phyloP scores from a whole-genome alignment of 2,329 filamentous ascomycete genomes.

The Colletotrichum horii region DNA sequence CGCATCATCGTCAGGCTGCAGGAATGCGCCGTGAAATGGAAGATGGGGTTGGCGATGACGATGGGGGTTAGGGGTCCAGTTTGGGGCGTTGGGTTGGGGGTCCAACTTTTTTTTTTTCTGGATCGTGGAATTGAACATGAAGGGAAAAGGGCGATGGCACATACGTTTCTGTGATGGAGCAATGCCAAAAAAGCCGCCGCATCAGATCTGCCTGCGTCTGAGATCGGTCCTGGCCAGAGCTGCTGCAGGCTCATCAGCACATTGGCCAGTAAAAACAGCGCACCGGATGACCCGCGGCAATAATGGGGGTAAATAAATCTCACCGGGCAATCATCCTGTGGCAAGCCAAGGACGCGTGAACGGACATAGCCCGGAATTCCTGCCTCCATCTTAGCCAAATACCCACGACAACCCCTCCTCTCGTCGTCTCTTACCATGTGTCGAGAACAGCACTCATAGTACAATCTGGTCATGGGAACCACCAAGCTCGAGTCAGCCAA shows the following conservation, averaged over 20 bases:
- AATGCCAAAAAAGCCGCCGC: slow-evolving; percentile 62
- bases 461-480: slow-evolving; percentile 42
- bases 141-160: slow-evolving; percentile 14
- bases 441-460: slow-evolving; percentile 54
- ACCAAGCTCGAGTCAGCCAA: not conserved
- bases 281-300: not conserved
- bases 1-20: not conserved
- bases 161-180: slow-evolving; percentile 59
- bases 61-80: not conserved
- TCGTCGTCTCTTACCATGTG: slow-evolving; percentile 10
- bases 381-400: slow-evolving; percentile 28
- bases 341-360: slow-evolving; percentile 61
- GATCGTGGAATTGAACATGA: not conserved
- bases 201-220: slow-evolving; percentile 54
- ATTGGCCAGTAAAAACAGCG: not conserved
- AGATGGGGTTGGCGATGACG: not conserved
- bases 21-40: not conserved
- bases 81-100: slow-evolving; percentile 1
- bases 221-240: slow-evolving; percentile 50
- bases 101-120: not conserved
- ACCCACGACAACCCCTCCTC: not conserved
- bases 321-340: slow-evolving; percentile 62
- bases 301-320: not conserved
- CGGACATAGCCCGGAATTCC: slow-evolving; percentile 66
- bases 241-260: slow-evolving; percentile 27